These are phyloP conservation scores for Scolecobasidium constrictum DNA, from an alignment of 2,329 filamentous ascomycete genomes.

Conservation along the genomic window DNA sequence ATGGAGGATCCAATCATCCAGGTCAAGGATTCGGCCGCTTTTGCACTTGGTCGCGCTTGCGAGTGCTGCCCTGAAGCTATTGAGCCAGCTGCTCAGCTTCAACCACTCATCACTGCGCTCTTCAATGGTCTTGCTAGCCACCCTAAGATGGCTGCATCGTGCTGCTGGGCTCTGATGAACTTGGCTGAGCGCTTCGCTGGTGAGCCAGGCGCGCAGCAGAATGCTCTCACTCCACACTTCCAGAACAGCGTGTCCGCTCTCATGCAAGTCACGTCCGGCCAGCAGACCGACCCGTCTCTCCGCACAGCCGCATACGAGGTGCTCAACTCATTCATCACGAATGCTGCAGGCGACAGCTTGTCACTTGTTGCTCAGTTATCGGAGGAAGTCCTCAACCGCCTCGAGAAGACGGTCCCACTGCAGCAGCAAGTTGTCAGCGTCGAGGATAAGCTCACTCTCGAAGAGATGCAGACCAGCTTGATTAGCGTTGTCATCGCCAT, in stretches of 20 bases:
- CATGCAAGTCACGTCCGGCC: slow-evolving; percentile 72
- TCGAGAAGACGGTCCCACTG: slow-evolving; percentile 82
- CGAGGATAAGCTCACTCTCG: slow-evolving; percentile 88
- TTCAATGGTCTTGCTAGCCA: slow-evolving; percentile 85
- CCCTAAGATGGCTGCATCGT: slow-evolving; percentile 94
- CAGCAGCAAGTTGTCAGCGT: slow-evolving; percentile 92
- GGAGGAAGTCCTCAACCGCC: slow-evolving; percentile 77
- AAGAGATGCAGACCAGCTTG: slow-evolving; percentile 96
- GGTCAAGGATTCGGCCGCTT: slow-evolving; percentile 92
- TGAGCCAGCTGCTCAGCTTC: slow-evolving; percentile 72
- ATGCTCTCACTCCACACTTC: slow-evolving; percentile 85
- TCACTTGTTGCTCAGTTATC: slow-evolving; percentile 70
- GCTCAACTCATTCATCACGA: slow-evolving; percentile 86
- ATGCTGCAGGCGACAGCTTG: slow-evolving; percentile 78
- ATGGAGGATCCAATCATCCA: slow-evolving; percentile 79
- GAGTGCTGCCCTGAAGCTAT: slow-evolving; percentile 88
- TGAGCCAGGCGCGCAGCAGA: slow-evolving; percentile 65
- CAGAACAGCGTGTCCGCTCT: slow-evolving; percentile 81
- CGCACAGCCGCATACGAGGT: slow-evolving; percentile 96
- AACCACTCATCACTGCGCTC: slow-evolving; percentile 73
- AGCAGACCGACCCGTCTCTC: slow-evolving; percentile 73
- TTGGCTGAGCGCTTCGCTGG: slow-evolving; percentile 90
- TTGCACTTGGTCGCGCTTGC: slow-evolving; percentile 89
- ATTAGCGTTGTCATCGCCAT: slow-evolving; percentile 86
- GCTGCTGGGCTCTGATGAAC: slow-evolving; percentile 99